Evolutionary conservation across 495 filamentous ascomycete species (phyloP), one percentile per base, ranked within the genome.

Genomic region (Penicillium simplicissimum): DNA sequence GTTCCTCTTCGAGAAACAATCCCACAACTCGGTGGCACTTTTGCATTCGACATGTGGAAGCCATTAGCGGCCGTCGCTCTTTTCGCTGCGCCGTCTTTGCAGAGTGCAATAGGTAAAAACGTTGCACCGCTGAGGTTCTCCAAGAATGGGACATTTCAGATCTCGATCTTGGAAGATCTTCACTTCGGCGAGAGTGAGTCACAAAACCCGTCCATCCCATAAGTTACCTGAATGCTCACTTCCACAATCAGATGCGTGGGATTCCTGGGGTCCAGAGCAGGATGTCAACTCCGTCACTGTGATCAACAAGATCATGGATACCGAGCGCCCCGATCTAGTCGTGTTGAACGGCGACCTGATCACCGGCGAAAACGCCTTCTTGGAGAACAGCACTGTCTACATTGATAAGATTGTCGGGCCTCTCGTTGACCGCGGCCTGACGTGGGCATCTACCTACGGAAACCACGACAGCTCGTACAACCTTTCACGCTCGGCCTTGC

Each of bases 331-430:
- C 0, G 75, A 84, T 19, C 81, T 91, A 0, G 87, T 88, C 25
- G 81, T 91, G 2, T 68, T 91, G 5, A 91, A 91, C 53, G 88
- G 88, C 36, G 88, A 91, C 63, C 74, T 91, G 6, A 87, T 90
- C 66, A 88, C 88, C 0, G 87, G 88, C 19, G 87, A 91, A 56
- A 86, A 87, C 53, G 80, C 82, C 8, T 86, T 79, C 56, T 65
- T 78, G 9, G 73, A 82, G 13, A 89, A 90, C 64, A 80, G 78
- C 52, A 85, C 78, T 0, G 57, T 71, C 17, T 88, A 89, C 58
- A 37, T 90, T 28, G 84, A 90, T 66, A 68, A 80, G 53, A 84
- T 91, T n/a, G 84, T 89, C 8, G 73, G 67, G 52, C 74, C 88
- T 3, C 69, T 90, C 4, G 71, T 87, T 7, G 49, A 80, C 4